These are phyloP conservation scores for Colletotrichum tofieldiae DNA, from an alignment of 2,329 filamentous ascomycete species.

Conservation along the genomic window DNA sequence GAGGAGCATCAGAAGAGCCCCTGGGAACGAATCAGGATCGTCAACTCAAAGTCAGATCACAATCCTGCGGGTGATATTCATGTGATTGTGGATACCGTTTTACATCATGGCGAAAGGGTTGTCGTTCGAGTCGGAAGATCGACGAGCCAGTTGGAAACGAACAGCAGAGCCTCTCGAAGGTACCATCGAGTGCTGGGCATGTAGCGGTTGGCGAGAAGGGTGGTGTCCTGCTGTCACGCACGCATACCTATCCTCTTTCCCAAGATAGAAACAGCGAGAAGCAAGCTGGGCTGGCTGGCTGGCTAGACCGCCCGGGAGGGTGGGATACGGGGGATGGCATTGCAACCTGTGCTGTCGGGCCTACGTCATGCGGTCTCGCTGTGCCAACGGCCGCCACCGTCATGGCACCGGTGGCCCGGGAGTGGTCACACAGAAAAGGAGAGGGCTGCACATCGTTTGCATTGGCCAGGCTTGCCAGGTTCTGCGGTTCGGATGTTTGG, in stretches of 20 bases:
- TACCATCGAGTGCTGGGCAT: not conserved
- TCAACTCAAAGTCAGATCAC: conserved; percentile 31
- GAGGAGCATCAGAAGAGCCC: not conserved
- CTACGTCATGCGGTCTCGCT: conserved; percentile 31
- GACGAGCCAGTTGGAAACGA: conserved; percentile 23
- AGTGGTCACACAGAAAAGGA: not conserved
- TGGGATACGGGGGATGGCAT: conserved; percentile 8
- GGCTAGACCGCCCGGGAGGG: conserved; percentile 1
- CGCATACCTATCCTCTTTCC: not conserved
- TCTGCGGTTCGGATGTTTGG: conserved; percentile 35
- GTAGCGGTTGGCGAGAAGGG: not conserved
- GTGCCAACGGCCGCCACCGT: conserved; percentile 18
- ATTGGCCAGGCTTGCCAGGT: conserved; percentile 19
- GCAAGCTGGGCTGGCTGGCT: not conserved
- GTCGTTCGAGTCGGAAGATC: conserved; percentile 19
- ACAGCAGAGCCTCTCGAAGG: conserved; percentile 35
- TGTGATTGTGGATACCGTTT: conserved; percentile 34
- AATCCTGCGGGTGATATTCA: conserved; percentile 21
- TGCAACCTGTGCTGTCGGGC: not conserved
- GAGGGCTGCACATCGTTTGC: not conserved
- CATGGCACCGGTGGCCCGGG: conserved; percentile 37
- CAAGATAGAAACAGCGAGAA: conserved; percentile 8
- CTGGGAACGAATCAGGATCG: conserved; percentile 5
- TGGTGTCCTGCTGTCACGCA: conserved; percentile 27
- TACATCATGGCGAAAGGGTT: conserved; percentile 31